Percentiles rank a stretch among this genome's conserved stretches.
Conservation (phyloP, 129 eudicot species). For the Mikania micrantha region DNA sequence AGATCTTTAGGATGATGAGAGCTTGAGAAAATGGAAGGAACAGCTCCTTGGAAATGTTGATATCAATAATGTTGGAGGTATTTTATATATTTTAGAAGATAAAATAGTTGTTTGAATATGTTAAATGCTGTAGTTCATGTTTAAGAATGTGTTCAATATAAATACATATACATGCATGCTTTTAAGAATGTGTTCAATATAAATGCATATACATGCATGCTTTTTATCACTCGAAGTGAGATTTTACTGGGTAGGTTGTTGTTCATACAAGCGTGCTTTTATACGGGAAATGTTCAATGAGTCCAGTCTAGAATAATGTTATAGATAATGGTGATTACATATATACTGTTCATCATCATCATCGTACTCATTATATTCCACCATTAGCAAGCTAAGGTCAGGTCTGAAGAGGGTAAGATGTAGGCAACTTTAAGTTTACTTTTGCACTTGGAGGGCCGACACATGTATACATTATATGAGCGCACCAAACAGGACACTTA, state of each 20-base stretch:
- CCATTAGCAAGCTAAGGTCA: too few relatives aligned
- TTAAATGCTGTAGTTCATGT: not conserved
- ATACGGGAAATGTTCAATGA: not conserved
- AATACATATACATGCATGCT: slow-evolving; percentile 1
- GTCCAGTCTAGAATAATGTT: not conserved
- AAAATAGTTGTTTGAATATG: slow-evolving; percentile 5
- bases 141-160: slow-evolving; percentile 1
- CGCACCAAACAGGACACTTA: too few relatives aligned
- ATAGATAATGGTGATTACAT: not conserved
- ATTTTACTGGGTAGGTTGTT: too few relatives aligned
- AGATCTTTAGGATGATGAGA: slow-evolving; percentile 56
- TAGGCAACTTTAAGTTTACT: too few relatives aligned
- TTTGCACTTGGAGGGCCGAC: too few relatives aligned
- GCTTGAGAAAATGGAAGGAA: slow-evolving; percentile 75
- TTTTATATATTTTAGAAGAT: not conserved
- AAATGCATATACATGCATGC: not conserved
- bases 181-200: slow-evolving; percentile 6
- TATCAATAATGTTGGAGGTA: slow-evolving; percentile 69
- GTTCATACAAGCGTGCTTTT: too few relatives aligned
- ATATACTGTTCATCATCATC: too few relatives aligned
- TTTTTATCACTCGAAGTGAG: too few relatives aligned
- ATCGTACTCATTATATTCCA: too few relatives aligned
- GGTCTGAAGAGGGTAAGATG: too few relatives aligned
- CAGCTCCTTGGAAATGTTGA: slow-evolving; percentile 71
- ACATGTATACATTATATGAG: too few relatives aligned